phyloP scores from a whole-genome alignment of 163 green algal genomes.

The Volvox carteri region DNA sequence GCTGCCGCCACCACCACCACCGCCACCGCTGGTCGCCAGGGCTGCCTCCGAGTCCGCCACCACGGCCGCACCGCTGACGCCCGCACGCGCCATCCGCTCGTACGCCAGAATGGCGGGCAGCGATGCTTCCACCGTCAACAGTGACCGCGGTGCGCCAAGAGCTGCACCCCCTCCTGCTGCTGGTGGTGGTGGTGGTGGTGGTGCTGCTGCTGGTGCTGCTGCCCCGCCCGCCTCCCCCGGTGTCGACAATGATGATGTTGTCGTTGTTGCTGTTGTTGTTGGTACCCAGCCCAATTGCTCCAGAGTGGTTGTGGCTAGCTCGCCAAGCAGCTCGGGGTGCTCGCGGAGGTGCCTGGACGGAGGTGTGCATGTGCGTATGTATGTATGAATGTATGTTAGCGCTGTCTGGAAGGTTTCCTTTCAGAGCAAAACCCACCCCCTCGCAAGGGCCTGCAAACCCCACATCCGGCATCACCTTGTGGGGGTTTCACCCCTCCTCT shows the following conservation, averaged over 20 bases:
- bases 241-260: not conserved
- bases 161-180: too few species aligned
- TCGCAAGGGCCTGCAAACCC: too few species aligned
- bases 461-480: too few species aligned
- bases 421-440: too few species aligned
- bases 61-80: slow-evolving; percentile 67
- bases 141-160: not conserved
- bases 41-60: slow-evolving; percentile 62
- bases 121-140: slow-evolving; percentile 59
- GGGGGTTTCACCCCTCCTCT: too few species aligned
- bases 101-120: slow-evolving; percentile 73
- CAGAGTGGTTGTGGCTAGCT: not conserved
- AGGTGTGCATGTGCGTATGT: too few species aligned
- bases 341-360: slow-evolving; percentile 42
- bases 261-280: not conserved
- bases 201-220: not conserved
- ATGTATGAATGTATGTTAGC: too few species aligned
- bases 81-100: slow-evolving; percentile 63
- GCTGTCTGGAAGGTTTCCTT: too few species aligned
- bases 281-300: slow-evolving; percentile 37
- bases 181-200: not conserved
- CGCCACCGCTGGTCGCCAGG: slow-evolving; percentile 5
- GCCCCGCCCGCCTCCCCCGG: not conserved
- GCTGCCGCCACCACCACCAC: slow-evolving; percentile 4
- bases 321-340: slow-evolving; percentile 35